phyloP scores from a whole-genome alignment of 2,329 filamentous ascomycete genomes.

The Podosphaera fusca region DNA sequence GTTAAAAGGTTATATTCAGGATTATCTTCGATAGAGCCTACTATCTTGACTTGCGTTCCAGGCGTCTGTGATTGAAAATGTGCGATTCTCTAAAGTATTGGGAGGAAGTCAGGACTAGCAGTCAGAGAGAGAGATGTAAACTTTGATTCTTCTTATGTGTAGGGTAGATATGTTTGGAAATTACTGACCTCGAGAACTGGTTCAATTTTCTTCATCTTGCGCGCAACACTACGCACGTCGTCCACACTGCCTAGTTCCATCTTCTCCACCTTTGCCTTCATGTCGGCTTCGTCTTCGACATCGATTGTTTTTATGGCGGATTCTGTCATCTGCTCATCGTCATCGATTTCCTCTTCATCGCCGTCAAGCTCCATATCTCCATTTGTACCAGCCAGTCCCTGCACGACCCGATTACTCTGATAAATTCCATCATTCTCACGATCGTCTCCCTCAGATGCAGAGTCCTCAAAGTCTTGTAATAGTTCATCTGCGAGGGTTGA shows the following conservation, averaged over 20 bases:
- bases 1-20: constrained; percentile 77
- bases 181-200: constrained; percentile 60
- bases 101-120: constrained; percentile 44
- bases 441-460: constrained; percentile 51
- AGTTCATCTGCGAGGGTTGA: constrained; percentile 84
- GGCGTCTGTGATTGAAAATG: constrained; percentile 49
- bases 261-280: constrained; percentile 61
- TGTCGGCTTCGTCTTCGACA: constrained; percentile 38
- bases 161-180: constrained; percentile 88
- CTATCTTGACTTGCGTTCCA: constrained; percentile 35
- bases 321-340: constrained; percentile 33
- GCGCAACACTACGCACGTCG: constrained; percentile 60
- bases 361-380: constrained; percentile 35
- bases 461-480: constrained; percentile 75
- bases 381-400: constrained; percentile 16
- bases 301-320: constrained; percentile 22
- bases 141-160: constrained; percentile 19
- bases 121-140: constrained; percentile 40
- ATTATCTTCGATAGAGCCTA: constrained; percentile 77
- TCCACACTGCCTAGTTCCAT: constrained; percentile 52
- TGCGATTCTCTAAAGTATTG: constrained; percentile 50
- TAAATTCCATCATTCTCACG: constrained; percentile 19
- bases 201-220: constrained; percentile 58
- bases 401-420: neutral
- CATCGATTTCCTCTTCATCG: constrained; percentile 33